Evolutionary conservation across 2,329 filamentous ascomycete genomes (phyloP).

Genomic region (Calonectria honghensis): DNA sequence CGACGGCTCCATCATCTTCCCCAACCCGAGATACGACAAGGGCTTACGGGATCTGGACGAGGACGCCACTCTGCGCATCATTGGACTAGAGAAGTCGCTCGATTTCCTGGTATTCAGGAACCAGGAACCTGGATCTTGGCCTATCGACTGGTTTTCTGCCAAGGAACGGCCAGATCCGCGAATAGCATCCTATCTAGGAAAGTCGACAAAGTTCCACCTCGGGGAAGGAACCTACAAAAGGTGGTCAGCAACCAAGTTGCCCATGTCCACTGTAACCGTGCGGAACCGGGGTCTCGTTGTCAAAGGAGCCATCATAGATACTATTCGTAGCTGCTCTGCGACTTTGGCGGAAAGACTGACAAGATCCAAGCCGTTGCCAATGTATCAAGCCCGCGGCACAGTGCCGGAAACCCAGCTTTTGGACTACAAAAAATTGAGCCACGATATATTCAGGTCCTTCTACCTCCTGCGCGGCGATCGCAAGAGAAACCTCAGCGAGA

Average conservation of each 20-base stretch:
- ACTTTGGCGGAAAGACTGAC: background rate
- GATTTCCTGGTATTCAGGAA: background rate
- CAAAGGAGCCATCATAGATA: constrained; percentile 1
- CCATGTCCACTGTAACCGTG: background rate
- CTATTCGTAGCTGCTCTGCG: constrained; percentile 4
- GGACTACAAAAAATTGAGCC: constrained; percentile 4
- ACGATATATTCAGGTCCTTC: constrained; percentile 3
- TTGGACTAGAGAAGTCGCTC: background rate
- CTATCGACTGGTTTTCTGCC: background rate
- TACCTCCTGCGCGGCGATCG: background rate
- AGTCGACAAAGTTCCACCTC: background rate
- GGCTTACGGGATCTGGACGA: background rate
- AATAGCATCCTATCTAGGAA: background rate
- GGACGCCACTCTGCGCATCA: constrained; percentile 7
- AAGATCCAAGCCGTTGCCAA: background rate
- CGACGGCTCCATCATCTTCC: constrained; percentile 1
- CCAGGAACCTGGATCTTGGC: background rate
- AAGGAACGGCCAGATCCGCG: background rate
- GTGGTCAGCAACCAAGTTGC: background rate
- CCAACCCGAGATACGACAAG: background rate
- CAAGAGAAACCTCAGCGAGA: background rate
- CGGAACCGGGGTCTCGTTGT: background rate
- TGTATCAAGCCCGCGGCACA: background rate
- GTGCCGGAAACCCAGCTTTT: background rate
- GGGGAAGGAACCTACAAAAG: background rate